Conservation (phyloP, 129 eudicot species). For the Mikania micrantha region DNA sequence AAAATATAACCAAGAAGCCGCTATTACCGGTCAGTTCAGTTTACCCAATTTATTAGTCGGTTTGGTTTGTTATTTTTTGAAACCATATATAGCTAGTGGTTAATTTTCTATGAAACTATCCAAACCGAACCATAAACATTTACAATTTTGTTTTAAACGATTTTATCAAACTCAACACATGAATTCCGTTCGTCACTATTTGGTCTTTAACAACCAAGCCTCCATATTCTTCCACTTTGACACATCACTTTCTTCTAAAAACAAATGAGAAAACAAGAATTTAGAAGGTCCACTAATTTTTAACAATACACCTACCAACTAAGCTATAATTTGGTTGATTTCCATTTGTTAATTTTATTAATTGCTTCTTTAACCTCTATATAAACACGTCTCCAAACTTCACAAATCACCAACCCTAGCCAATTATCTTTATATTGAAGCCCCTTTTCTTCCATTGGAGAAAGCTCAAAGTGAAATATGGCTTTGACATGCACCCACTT, state of each 20-base stretch:
- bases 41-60: too few relatives aligned
- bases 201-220: too few relatives aligned
- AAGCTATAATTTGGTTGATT: conserved; percentile 17
- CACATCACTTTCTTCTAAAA: neutral
- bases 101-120: too few relatives aligned
- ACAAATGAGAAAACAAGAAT: conserved; percentile 20
- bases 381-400: conserved; percentile 22
- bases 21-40: too few relatives aligned
- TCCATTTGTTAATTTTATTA: conserved; percentile 11
- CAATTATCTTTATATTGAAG: neutral
- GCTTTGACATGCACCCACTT: conserved; percentile 2
- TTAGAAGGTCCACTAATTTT: neutral
- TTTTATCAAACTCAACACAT: too few relatives aligned
- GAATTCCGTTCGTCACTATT: too few relatives aligned
- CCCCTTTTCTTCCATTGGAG: neutral
- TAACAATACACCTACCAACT: conserved; percentile 22
- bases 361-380: conserved; percentile 13
- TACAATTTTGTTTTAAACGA: too few relatives aligned
- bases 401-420: conserved; percentile 14
- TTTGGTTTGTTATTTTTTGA: too few relatives aligned
- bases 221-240: too few relatives aligned
- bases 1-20: too few relatives aligned
- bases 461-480: conserved; percentile 7
- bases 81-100: too few relatives aligned
- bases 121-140: too few relatives aligned